Evolutionary conservation across 179 eudicot species (phyloP).

Genomic region (Beta lomatogona): DNA sequence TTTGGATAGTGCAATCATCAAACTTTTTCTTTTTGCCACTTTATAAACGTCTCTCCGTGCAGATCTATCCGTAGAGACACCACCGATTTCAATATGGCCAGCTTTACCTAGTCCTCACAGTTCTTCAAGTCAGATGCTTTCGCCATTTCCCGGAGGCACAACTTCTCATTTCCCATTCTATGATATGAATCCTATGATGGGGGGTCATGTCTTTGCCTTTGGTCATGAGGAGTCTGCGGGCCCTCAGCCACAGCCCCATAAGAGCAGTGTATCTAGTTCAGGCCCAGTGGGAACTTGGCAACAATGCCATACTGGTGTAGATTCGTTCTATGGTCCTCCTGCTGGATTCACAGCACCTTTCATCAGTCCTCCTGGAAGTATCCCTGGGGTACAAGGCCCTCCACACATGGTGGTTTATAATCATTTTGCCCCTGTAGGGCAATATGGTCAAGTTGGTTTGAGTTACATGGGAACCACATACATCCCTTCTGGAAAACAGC

Average conservation of each 20-base stretch:
- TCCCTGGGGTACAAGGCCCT: constrained; percentile 88
- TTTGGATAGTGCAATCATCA: neutral
- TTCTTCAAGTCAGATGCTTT: constrained; percentile 68
- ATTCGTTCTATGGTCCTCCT: constrained; percentile 89
- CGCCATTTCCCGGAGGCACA: constrained; percentile 74
- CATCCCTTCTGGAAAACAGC: constrained; percentile 88
- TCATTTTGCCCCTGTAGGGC: constrained; percentile 97
- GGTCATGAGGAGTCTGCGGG: constrained; percentile 71
- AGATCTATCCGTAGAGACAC: constrained; percentile 94
- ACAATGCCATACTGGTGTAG: constrained; percentile 75
- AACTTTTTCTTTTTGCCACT: constrained; percentile 15
- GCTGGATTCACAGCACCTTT: constrained; percentile 86
- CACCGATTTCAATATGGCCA: constrained; percentile 89
- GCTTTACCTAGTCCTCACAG: constrained; percentile 88
- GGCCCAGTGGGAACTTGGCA: constrained; percentile 84
- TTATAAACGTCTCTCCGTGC: constrained; percentile 87
- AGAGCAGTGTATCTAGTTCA: constrained; percentile 52
- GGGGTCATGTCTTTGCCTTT: constrained; percentile 85
- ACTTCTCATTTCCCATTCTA: constrained; percentile 83
- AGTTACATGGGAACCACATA: constrained; percentile 96
- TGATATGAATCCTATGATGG: constrained; percentile 91
- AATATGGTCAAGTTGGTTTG: constrained; percentile 92
- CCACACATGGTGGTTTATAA: constrained; percentile 97
- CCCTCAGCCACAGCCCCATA: constrained; percentile 65
- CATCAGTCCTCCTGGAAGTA: constrained; percentile 77